Evolutionary conservation across 2,329 filamentous ascomycete genomes (phyloP), one percentile per base, ranked within the genome.

Genomic region (Paecilomyces formosus): DNA sequence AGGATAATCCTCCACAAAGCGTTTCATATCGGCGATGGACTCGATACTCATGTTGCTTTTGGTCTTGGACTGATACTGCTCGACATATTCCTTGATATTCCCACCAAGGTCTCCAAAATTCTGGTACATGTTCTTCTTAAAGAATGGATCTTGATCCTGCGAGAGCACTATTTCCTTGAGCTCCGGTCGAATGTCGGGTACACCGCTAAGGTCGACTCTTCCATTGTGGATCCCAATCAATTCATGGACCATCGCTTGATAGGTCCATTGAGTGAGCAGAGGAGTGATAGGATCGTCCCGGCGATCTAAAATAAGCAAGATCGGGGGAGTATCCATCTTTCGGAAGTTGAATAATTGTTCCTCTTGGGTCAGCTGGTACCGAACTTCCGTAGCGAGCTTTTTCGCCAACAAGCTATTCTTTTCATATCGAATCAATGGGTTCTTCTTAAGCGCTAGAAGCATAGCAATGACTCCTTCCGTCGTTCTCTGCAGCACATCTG

Each of bases 201-300:
- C 87, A 57, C 90, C 84, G 62, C 88, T 88, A 33, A 99, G 80
- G 69, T 96, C 89, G 0, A 99, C 94, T 55, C 93, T 85, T n/a
- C 94, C 94, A 71, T 97, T 97, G 59, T 89, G 85, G 64, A 99
- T 96, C 4, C 94, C 94, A 12, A 99, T 81, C 1, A 97, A 78
- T 69, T 99, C 94, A 71, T 99, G 94, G 0, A 99, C 94, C 92
- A 99, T 99, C n/a, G 94, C 94, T 76, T 99, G 94, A 70, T 99
- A 99, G 26, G 94, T 99, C 94, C 94, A 99, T 72, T 99, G 94
- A 2, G 92, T 96, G 54, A 99, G 82, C 11, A 99, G 79, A 0
- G 94, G 94, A 3, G 94, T 99, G 55, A 97, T 89, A 0, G 94
- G 93, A 68, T 99, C 94, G 70, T 97, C 92, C 72, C 94, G 85